Evolutionary conservation across 75 land plant genomes (phyloP), one percentile per base, ranked within the genome.

Genomic region (Cryptomeria japonica): DNA sequence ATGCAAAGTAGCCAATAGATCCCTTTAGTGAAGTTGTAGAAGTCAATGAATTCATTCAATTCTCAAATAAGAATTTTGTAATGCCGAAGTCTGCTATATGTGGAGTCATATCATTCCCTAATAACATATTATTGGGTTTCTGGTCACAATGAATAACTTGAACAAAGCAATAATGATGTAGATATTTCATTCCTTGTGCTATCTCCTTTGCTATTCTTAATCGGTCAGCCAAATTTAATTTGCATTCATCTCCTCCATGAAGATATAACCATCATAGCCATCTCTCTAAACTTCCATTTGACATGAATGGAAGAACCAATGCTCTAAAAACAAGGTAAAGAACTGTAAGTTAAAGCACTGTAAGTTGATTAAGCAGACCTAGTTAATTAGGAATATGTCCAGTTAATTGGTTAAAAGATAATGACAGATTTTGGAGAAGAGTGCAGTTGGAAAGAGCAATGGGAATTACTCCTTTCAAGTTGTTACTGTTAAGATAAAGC

Each of bases 1-100:
- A 91, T 11, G 94, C 89, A 46, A 88, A 88, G 77, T 91, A 93
- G 18, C 94, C 94, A 36, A 88, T 44, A 11, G 93, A 72, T 10
- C 92, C 92, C 51, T 85, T 78, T 16, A 89, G 0, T 5, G 19
- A 28, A 73, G 3, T 34, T 46, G 90, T 84, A 10, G 53, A 83
- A 61, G 38, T 84, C 13, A 42, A 25, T 61, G 68, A 61, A 61
- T 61, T 22, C 6, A 22, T 61, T 61, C 28, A 61, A 5, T 61
- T 61, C 4, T 22, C 68, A 61, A 61, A 61, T 61, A 61, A 5
- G 22, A 61, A 0, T 61, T 22, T 61, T 2, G 22, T 22, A 61
- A 61, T 61, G 0, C 68, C 28, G 22, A 61, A 61, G 68, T 61
- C 25, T 19, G 28, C 25, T 61, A 61, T 22, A 61, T 22, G 18